phyloP scores from a whole-genome alignment of 1,284 basidiomycete genomes.

The Ustilago lituana region DNA sequence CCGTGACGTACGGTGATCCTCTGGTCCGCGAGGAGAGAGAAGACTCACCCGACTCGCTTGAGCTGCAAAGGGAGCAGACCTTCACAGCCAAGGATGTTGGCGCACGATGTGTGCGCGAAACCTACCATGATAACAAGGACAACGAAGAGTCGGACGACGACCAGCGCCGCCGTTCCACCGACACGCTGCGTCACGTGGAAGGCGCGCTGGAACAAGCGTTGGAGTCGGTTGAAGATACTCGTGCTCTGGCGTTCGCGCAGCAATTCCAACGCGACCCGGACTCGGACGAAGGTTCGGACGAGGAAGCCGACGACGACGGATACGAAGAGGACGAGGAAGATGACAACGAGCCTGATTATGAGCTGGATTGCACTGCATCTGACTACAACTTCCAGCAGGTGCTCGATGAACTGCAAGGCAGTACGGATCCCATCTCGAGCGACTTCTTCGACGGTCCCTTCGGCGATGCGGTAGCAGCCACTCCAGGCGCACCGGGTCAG shows the following conservation, averaged over 20 bases:
- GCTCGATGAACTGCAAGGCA: constrained; percentile 25
- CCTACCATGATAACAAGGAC: constrained; percentile 10
- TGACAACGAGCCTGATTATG: constrained; percentile 41
- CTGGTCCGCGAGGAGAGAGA: constrained; percentile 29
- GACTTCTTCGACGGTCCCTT: constrained; percentile 49
- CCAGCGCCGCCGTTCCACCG: constrained; percentile 46
- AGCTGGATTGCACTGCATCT: constrained; percentile 8
- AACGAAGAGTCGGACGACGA: constrained; percentile 34
- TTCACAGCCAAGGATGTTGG: constrained; percentile 45
- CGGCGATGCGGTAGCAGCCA: constrained; percentile 11
- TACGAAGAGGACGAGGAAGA: constrained; percentile 49
- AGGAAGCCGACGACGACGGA: constrained; percentile 43
- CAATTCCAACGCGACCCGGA: constrained; percentile 40
- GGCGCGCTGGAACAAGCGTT: constrained; percentile 37
- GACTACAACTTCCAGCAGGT: constrained; percentile 35
- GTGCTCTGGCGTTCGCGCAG: constrained; percentile 43
- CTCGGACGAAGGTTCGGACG: constrained; percentile 35
- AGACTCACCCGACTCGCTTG: constrained; percentile 39
- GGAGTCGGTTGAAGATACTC: constrained; percentile 44
- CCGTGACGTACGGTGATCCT: constrained; percentile 32
- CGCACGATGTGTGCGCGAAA: constrained; percentile 8
- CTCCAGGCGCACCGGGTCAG: constrained; percentile 14
- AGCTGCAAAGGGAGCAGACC: constrained; percentile 42
- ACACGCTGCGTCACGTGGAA: constrained; percentile 41
- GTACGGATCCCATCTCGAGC: constrained; percentile 7